Evolutionary conservation across 345 rosid species (phyloP), one percentile per base, ranked within the genome.

Genomic region (Bruguiera parviflora): DNA sequence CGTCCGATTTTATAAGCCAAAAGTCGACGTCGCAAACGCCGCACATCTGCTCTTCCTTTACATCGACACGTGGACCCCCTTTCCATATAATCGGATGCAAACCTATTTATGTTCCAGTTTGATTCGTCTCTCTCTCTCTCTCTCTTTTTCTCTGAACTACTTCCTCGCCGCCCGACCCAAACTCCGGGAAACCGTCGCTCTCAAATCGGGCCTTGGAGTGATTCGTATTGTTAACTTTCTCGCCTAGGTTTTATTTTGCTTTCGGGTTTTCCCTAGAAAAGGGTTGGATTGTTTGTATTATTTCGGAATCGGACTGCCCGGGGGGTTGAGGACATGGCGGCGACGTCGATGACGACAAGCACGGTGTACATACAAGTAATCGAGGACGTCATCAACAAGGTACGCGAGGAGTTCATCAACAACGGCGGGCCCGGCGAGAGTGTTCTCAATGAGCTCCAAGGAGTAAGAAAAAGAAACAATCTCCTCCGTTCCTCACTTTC

Each of bases 51-150:
- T 43, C 49, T 13, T 11, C 5, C 49, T 43, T 3, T 86, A 87
- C 80, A 27, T 65, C 8, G 84, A 82, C 96, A 90, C 98, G 93
- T 90, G 90, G 83, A 74, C 62, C 22, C 58, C 67, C 53, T 57
- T 27, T 2, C 67, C 63, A 68, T 76, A 71, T 61, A 78, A 86
- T 85, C 97, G 93, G 97, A 93, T 90, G 93, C 93, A 91, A 90
- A 93, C 96, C 96, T 93, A 93, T 93, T 93, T 93, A 93, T 91
- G 91, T 89, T 85, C 86, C 91, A 65, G 81, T 70, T 84, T 82
- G 82, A 84, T 79, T 83, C 85, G 62, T 19, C 66, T 67, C 81
- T 89, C 83, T 84, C 67, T 85, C 75, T 57, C 67, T 71, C 76
- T 71, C 39, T 53, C 67, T 69, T 62, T 27, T 18, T 18, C 18